Evolutionary conservation across 441 rosid species (phyloP), one percentile per base, ranked within the genome.

Genomic region (Gossypium gossypioides): DNA sequence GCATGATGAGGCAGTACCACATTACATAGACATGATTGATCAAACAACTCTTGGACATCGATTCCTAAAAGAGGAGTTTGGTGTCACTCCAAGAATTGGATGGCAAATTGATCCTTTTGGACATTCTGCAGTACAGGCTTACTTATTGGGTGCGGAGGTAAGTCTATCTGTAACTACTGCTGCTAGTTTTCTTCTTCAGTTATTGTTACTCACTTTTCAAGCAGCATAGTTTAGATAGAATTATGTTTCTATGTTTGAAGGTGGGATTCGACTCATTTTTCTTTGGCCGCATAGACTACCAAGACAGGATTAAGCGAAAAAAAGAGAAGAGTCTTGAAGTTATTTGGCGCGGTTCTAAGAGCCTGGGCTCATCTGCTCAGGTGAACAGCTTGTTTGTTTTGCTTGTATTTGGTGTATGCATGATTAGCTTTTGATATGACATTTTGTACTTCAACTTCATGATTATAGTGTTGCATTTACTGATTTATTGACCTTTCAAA

Each of bases 51-150:
- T 93, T 19, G 99, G 99, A 34, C 99, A 96, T 76, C 85, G 84
- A 27, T 93, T 87, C 73, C 89, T 96, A 51, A 81, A 86, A 79
- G 80, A 83, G 68, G 91, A 90, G 83, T 93, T 96, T 78, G 89
- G 86, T 71, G 84, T 93, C 77, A 93, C 94, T 70, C 99, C 99
- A 16, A 93, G 98, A 82, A 89, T 93, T 79, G 98, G 98, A 79
- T 96, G 99, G 99, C 99, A 96, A 82, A 93, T 96, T 74, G 99
- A 96, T 70, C 99, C 99, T 24, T 96, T 96, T 82, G 99, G 99
- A 70, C 99, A 96, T 88, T 93, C 99, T 82, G 99, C 97, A 0
- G 97, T 89, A 69, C 98, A 96, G 81, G 99, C 98, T 71, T 96
- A 93, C 84, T 84, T 93, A 85, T 84, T 96, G 81, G 94, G 99